Conservation (phyloP, 306 rosid species). For the Acacia confusa region DNA sequence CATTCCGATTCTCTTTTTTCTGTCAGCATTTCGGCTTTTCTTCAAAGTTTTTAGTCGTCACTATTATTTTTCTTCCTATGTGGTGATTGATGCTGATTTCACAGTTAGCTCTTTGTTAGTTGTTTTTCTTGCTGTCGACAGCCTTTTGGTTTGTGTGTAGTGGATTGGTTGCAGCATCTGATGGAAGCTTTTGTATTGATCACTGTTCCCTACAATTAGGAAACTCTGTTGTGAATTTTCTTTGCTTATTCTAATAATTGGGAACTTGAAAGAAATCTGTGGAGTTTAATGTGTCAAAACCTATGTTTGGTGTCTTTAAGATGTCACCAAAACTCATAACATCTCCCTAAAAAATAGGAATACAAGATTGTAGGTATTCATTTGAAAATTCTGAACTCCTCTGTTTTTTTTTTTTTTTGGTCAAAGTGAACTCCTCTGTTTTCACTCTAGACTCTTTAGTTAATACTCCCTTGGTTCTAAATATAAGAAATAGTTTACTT, state of each 20-base stretch:
- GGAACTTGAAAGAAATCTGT: neutral
- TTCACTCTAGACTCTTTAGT: neutral
- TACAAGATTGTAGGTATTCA: neutral
- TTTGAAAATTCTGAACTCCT: neutral
- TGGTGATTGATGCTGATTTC: conserved; percentile 18
- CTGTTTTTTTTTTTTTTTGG: no score
- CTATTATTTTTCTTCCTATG: neutral
- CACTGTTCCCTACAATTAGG: neutral
- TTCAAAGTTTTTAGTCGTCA: neutral
- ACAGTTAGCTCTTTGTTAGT: neutral
- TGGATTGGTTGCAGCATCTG: neutral
- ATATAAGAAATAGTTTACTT: no score
- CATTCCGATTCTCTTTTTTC: conserved; percentile 3
- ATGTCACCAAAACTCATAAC: neutral
- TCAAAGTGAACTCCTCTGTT: no score
- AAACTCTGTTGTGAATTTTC: neutral
- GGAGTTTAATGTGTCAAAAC: neutral
- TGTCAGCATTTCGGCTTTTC: neutral
- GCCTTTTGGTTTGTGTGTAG: conserved; percentile 9
- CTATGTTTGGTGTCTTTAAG: neutral
- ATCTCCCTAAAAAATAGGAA: neutral
- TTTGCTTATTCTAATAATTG: neutral
- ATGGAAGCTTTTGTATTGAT: conserved; percentile 2
- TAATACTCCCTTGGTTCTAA: no score
- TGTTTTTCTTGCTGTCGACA: neutral